Percentiles rank a stretch among this genome's conserved stretches.
Conservation (phyloP, 257 asterid species). For the Marsdenia floribunda region DNA sequence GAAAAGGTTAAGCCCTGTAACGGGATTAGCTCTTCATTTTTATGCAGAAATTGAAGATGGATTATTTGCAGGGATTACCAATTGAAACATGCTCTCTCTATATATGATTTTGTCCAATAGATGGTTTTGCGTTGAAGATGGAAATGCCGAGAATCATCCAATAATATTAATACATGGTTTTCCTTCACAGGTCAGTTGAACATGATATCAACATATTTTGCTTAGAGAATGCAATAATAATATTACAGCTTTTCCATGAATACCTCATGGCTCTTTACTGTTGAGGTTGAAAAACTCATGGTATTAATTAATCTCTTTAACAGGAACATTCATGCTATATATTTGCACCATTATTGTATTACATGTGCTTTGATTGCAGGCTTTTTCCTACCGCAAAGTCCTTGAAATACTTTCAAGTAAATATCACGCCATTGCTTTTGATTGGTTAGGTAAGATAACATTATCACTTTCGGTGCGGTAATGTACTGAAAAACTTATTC, state of each 20-base stretch:
- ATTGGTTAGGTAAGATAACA: constrained; percentile 72
- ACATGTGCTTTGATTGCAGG: constrained; percentile 38
- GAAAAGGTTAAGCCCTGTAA: constrained; percentile 11
- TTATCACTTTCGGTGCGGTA: neutral
- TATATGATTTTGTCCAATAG: constrained; percentile 68
- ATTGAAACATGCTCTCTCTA: constrained; percentile 59
- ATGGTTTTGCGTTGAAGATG: constrained; percentile 88
- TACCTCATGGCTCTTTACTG: neutral
- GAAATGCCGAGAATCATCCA: constrained; percentile 55
- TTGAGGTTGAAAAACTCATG: neutral
- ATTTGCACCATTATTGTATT: neutral
- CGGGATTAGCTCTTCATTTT: constrained; percentile 20
- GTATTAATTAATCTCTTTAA: neutral
- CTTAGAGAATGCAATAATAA: neutral
- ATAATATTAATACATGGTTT: constrained; percentile 72
- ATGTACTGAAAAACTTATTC: neutral
- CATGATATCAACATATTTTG: neutral
- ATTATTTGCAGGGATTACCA: constrained; percentile 73
- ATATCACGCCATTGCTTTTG: constrained; percentile 71
- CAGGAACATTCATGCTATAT: neutral
- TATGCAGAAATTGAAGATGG: constrained; percentile 55
- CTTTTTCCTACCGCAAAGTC: constrained; percentile 84
- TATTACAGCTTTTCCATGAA: neutral
- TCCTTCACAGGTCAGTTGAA: constrained; percentile 69
- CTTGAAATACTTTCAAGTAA: constrained; percentile 76